Conservation (phyloP, 371 early-diverging fungal species). For the Rhizomucor pusillus region DNA sequence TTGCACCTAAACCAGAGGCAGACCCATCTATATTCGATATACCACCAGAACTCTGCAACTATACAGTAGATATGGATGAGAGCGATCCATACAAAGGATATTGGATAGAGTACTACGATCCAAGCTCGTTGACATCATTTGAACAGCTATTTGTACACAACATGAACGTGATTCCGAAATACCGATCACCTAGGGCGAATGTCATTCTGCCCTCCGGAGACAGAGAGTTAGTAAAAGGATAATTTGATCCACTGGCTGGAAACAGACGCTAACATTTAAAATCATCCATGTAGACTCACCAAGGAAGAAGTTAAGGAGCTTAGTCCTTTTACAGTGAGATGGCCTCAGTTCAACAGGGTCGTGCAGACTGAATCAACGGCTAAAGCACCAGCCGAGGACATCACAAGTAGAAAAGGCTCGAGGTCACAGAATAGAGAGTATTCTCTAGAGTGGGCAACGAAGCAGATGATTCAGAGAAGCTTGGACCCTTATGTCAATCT, state of each 20-base stretch:
- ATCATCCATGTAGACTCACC: constrained; percentile 19
- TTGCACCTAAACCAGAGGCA: constrained; percentile 27
- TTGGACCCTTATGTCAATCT: constrained; percentile 56
- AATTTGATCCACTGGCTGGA: no score
- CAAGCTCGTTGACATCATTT: constrained; percentile 70
- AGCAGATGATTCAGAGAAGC: constrained; percentile 49
- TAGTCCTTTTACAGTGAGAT: constrained; percentile 51
- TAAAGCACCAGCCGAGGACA: constrained; percentile 8
- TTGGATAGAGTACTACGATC: constrained; percentile 81
- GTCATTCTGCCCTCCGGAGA: constrained; percentile 19
- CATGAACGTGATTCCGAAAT: constrained; percentile 80
- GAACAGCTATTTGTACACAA: constrained; percentile 75
- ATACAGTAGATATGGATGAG: constrained; percentile 30
- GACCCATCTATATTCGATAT: constrained; percentile 22
- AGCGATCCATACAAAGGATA: constrained; percentile 52
- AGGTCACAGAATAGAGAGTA: constrained; percentile 14
- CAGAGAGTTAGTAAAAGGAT: constrained; percentile 22
- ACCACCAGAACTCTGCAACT: constrained; percentile 24
- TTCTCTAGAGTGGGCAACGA: constrained; percentile 38
- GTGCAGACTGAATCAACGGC: neutral
- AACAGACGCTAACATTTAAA: neutral
- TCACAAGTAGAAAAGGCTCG: constrained; percentile 22
- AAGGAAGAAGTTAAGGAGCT: constrained; percentile 34
- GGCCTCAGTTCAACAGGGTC: constrained; percentile 7
- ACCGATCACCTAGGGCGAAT: constrained; percentile 38